Base-by-base conservation (phyloP, 1,284 basidiomycete genomes). In the Cutaneotrichosporon arboriforme region DNA sequence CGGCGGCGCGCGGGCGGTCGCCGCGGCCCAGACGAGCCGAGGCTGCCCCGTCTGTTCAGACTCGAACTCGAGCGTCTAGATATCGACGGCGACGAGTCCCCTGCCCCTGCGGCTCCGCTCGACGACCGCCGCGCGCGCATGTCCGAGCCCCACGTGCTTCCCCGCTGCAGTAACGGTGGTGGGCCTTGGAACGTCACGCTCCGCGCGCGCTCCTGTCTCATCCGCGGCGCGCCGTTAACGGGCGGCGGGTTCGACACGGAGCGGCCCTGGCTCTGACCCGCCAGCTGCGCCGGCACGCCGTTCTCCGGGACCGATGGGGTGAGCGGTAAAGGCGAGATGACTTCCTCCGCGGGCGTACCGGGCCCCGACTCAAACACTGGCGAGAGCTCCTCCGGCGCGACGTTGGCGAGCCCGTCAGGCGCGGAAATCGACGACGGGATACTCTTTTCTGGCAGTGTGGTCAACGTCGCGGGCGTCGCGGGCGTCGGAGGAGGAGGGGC, bases 351-450 rank as follows among this genome's bases (percentile, higher is more conserved):
- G 4, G 46, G 46, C 17, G 46, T 48, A 4, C 21, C 17, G 1
- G 46, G 46, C 9, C 21, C 46, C 1, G 23, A 31, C 14, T 48
- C 46, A 14, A 48, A 48, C 14, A 48, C 46, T 1, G 46, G 37
- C 17, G 22, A n/a, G 4, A n/a, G 23, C n/a, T 48, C 37, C n/a
- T 48, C 38, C 17, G 37, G 37, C 5, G 46, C 22, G 3, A 40
- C 17, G 23, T 21, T 17, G 5, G 37, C 37, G 15, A 23, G 37
- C 15, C 36, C 46, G 37, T 31, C 18, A 1, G 46, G 36, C 4
- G 22, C 46, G 2, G 46, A 38, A 9, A 23, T 23, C 1, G 46
- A 39, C n/a, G 23, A 7, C n/a, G 23, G 12, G n/a, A 31, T 20
- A 23, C 23, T n/a, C 7, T 31, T 31, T 31, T 31, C 26, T 7